phyloP scores from a whole-genome alignment of 805 yeast species.

The Saccharomyces mikatae region DNA sequence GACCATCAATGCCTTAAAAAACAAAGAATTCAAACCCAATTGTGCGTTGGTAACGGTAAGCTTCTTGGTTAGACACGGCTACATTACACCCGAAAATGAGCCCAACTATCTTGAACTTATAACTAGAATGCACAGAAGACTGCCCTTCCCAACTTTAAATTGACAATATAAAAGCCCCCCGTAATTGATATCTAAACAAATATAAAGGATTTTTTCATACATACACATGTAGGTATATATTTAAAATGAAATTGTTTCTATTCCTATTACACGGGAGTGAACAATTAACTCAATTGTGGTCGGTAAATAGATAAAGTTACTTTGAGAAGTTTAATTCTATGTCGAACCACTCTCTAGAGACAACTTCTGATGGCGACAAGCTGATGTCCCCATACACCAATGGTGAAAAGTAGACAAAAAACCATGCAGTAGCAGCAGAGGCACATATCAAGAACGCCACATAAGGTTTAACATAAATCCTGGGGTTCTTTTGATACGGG shows the following conservation, averaged over 20 bases:
- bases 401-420: constrained; percentile 71
- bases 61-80: constrained; percentile 80
- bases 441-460: constrained; percentile 35
- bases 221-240: not conserved
- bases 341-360: constrained; percentile 71
- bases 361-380: constrained; percentile 54
- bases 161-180: not conserved
- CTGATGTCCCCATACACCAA: constrained; percentile 72
- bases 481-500: constrained; percentile 21
- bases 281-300: not conserved
- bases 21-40: constrained; percentile 78
- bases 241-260: not conserved
- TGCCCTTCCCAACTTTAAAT: constrained; percentile 54
- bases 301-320: constrained; percentile 28
- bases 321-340: constrained; percentile 80
- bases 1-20: constrained; percentile 40
- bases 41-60: constrained; percentile 75
- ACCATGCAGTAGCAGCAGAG: constrained; percentile 43
- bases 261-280: not conserved
- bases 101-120: constrained; percentile 55
- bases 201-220: not conserved
- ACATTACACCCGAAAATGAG: constrained; percentile 57
- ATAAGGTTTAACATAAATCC: constrained; percentile 31
- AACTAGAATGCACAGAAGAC: constrained; percentile 51
- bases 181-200: not conserved